Conservation (phyloP, 1,284 basidiomycete species). For the Neolentinus lepideus region DNA sequence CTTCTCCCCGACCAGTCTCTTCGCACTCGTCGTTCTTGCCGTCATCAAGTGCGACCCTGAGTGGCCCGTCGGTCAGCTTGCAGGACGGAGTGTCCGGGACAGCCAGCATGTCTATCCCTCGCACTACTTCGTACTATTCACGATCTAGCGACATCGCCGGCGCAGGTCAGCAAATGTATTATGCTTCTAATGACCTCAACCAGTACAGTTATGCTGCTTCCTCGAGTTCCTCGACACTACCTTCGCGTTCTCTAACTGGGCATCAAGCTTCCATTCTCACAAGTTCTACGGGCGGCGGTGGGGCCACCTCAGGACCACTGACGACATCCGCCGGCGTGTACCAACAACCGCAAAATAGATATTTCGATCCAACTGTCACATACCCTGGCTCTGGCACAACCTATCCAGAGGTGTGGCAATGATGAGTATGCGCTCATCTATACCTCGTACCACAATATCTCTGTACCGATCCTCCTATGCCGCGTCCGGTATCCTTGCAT, state of each 20-base stretch:
- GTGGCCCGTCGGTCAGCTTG: not conserved
- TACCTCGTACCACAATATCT: not conserved
- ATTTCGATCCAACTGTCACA: not conserved
- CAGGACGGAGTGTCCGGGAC: not conserved
- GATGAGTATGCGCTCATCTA: not conserved
- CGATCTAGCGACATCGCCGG: not conserved
- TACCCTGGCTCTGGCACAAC: not conserved
- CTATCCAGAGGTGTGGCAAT: not conserved
- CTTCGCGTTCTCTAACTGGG: not conserved
- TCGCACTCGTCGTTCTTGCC: not conserved
- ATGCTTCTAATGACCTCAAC: not conserved
- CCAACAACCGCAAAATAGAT: not conserved
- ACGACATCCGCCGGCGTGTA: not conserved
- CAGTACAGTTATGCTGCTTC: not conserved
- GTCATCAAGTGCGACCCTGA: not conserved
- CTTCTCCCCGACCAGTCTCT: not conserved
- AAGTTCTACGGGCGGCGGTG: not conserved
- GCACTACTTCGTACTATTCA: not conserved
- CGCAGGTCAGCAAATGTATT: not conserved
- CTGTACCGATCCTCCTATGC: not conserved
- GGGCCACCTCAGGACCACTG: not conserved
- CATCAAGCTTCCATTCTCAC: not conserved
- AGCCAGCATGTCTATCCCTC: not conserved
- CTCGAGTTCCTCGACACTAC: not conserved
- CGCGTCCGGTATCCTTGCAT: not conserved